Evolutionary conservation across 2,329 filamentous ascomycete species (phyloP), one percentile per base, ranked within the genome.

Genomic region (Chrysoporthe puriensis): DNA sequence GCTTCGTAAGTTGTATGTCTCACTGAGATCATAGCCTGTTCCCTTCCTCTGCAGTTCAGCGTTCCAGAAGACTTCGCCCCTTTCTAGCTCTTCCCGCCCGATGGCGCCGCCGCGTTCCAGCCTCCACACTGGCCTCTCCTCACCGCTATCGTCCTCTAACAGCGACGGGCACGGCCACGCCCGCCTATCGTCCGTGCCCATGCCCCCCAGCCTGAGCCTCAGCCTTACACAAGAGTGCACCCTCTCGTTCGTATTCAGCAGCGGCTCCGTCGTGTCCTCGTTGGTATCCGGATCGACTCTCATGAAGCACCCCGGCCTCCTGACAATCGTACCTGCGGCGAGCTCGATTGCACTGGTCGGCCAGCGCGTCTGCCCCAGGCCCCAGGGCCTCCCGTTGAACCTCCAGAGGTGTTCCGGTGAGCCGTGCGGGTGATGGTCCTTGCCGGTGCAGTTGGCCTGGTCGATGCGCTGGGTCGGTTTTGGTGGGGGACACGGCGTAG

Each of bases 201-300:
- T 64, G 0, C 76, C 76, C 1, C 65, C 70, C 21, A 75, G 75
- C 1, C 72, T 72, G 11, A 78, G 64, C 13, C 77, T 63, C 18
- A 78, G 72, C 11, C 77, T 68, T 34, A 76, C 77, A 13, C 70
- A 71, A 13, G 69, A 71, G 52, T 78, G 77, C 8, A 82, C 75
- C 18, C 78, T 72, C 72, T 82, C 80, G 66, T 75, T 73, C 0
- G 80, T 82, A 56, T 77, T 73, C 3, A 75, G 64, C 67, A 82
- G 73, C 6, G 77, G 77, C 63, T 78, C 72, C 13, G 72, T 67
- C 0, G 77, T 80, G 36, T 75, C 73, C n/a, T 73, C 65, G 63
- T 81, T 81, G 7, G 75, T 79, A 32, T 77, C 73, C 57, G 79
- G 76, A 71, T 82, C 76, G 9, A 78, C 74, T 26, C 80, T 74